Evolutionary conservation across 1,139 yeast species (phyloP), one percentile per base, ranked within the genome.

Genomic region (Arxiozyma slooffiae): DNA sequence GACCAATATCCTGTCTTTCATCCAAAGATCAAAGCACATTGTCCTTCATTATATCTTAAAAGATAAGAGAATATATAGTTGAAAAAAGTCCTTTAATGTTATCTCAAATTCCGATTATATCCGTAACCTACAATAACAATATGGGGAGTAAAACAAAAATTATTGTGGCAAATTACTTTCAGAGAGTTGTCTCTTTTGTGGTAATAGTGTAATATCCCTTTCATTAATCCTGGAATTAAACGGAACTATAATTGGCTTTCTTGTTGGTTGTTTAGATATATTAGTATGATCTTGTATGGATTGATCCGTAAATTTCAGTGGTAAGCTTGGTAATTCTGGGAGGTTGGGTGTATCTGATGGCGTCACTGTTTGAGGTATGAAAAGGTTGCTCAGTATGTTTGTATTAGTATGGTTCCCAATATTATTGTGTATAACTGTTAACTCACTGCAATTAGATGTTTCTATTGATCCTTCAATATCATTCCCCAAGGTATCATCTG

Each of bases 161-260:
- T 30, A 30, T 11, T 30, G n/a, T 30, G 16, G 7, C 6, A 30
- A 4, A 7, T 30, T 30, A 14, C 36, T 17, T 34, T 46, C 48
- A 2, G 60, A 55, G 14, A 52, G 48, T 11, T 51, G 55, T 46
- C 65, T 54, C 46, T 61, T 61, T 39, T 60, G 63, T 2, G 64
- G 65, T 17, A 60, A 41, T 11, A 51, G 48, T 23, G 47, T 60
- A 49, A 56, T 54, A 11, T 52, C 53, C 42, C 53, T 56, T 41
- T 54, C 57, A 5, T 30, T 45, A 9, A 20, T 22, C 16, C 21
- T 46, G 1, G 64, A 60, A 17, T 57, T 55, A 46, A 59, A 61
- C 16, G 63, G 63, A 4, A 61, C 60, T 1, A 60, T 57, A 14
- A 52, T 53, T 7, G 59, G 59, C 37, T 53, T 57, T 18, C 6